Evolutionary conservation across 345 rosid genomes (phyloP).

Genomic region (Populus deltoides): DNA sequence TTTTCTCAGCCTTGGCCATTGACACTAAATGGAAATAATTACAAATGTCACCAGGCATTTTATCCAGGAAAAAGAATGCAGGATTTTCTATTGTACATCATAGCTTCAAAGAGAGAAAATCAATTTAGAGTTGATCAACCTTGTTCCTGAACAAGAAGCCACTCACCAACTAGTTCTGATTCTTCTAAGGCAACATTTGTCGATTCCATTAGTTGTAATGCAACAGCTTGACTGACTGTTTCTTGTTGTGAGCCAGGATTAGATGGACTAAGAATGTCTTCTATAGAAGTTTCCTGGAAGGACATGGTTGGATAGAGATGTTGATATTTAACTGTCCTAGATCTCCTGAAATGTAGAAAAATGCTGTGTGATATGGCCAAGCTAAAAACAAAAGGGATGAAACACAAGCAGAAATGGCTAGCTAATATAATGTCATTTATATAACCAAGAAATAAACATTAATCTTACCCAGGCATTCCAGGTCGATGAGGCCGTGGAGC

Average conservation of each 20-base stretch:
- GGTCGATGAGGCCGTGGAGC: slow-evolving; percentile 56
- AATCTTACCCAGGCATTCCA: slow-evolving; percentile 56
- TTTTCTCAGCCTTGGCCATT: slow-evolving; percentile 38
- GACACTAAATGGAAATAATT: slow-evolving; percentile 36
- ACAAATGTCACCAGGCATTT: slow-evolving; percentile 18
- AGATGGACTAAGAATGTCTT: slow-evolving; percentile 26
- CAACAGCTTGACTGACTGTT: slow-evolving; percentile 15
- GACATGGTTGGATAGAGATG: slow-evolving; percentile 36
- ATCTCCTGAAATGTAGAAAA: slow-evolving; percentile 36
- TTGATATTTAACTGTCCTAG: slow-evolving; percentile 42
- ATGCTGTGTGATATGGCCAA: not conserved
- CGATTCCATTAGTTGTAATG: slow-evolving; percentile 21
- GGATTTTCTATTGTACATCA: not conserved
- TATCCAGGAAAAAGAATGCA: not conserved
- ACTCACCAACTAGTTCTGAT: slow-evolving; percentile 45
- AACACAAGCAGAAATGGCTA: not conserved
- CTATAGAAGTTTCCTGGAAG: slow-evolving; percentile 40
- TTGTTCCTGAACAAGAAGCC: slow-evolving; percentile 15
- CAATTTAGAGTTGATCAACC: not conserved
- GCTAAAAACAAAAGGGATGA: not conserved
- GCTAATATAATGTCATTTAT: too few species aligned
- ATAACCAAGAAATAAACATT: not conserved
- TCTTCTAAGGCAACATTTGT: slow-evolving; percentile 8
- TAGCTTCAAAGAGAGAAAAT: not conserved
- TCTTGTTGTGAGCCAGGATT: slow-evolving; percentile 30